Evolutionary conservation across 495 filamentous ascomycete genomes (phyloP), one percentile per base, ranked within the genome.

Genomic region (Massariosphaeria phaeospora): DNA sequence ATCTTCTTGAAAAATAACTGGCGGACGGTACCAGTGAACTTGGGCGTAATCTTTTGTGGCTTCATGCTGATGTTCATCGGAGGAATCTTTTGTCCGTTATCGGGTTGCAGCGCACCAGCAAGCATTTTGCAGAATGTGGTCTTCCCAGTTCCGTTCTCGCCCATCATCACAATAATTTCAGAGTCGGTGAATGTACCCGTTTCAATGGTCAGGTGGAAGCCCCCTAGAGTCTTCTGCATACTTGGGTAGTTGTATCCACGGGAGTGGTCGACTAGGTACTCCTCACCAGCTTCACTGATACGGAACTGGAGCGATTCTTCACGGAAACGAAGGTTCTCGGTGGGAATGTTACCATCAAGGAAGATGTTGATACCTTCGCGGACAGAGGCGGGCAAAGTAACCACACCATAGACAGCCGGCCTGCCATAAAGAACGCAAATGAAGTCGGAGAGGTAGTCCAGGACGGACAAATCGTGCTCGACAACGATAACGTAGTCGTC

Each of bases 321-420:
- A 58, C 93, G 84, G 84, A 98, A 98, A 55, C 93, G 91, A 66
- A 98, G 72, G 73, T 98, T 98, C 79, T 98, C 93, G 7, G 93
- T 97, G 23, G 93, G 93, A 39, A 96, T 95, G 69, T 96, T 86
- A 59, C 93, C 93, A 66, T 98, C 93, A 25, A 98, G 76, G 82
- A 98, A 98, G 70, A 97, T 96, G 73, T 98, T 98, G 81, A 98
- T 98, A 65, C 93, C 93, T 81, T 98, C 94, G 61, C 93, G 89
- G 41, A 97, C 94, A 1, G 93, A 97, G 52, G 91, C 77, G 39
- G 93, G 93, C 36, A 97, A 77, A 21, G 93, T 96, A n/a, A 98
- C 94, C 10, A 98, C 93, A 83, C 93, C 93, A 59, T 97, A 98
- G 43, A 93, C 85, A 29, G 91, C 93, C 24, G 93, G 94, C 67